Conservation (phyloP, 2,329 filamentous ascomycete species). For the Purpureocillium lavendulum region DNA sequence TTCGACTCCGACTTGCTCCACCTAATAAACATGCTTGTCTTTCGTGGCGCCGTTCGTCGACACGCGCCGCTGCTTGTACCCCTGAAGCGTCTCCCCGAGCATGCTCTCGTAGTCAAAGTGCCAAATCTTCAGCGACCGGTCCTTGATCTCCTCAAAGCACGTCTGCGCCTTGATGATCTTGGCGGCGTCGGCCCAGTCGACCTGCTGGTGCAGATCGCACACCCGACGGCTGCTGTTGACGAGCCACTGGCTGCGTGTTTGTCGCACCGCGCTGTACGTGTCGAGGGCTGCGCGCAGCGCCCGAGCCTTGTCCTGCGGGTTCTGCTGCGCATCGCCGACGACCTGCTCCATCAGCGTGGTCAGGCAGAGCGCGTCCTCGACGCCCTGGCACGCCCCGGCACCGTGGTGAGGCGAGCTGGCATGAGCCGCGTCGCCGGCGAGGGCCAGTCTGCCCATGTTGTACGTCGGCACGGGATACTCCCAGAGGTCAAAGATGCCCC, state of each 20-base stretch:
- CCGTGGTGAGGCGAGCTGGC: constrained; percentile 53
- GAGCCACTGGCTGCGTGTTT: constrained; percentile 6
- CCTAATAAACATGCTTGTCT: neutral
- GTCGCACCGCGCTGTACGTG: constrained; percentile 4
- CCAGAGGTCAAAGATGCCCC: constrained; percentile 36
- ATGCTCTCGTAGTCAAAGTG: constrained; percentile 1
- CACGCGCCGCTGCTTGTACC: neutral
- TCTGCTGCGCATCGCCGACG: neutral
- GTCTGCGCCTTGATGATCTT: constrained; percentile 3
- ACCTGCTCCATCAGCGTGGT: neutral
- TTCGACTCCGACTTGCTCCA: neutral
- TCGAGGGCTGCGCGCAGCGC: constrained; percentile 1
- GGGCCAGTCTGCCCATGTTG: constrained; percentile 31
- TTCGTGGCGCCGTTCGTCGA: neutral
- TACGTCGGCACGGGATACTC: constrained; percentile 33
- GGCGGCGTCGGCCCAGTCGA: constrained; percentile 1
- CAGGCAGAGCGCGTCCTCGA: neutral
- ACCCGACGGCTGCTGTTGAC: constrained; percentile 7
- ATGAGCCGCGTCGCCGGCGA: constrained; percentile 56
- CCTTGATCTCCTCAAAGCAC: constrained; percentile 3
- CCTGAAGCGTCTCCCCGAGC: constrained; percentile 1
- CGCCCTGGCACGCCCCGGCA: constrained; percentile 46
- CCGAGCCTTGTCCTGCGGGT: neutral
- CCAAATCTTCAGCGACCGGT: constrained; percentile 4
- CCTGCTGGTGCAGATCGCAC: constrained; percentile 5